Base-by-base conservation (phyloP, 2,329 filamentous ascomycete species). In the Aspergillus sp. region DNA sequence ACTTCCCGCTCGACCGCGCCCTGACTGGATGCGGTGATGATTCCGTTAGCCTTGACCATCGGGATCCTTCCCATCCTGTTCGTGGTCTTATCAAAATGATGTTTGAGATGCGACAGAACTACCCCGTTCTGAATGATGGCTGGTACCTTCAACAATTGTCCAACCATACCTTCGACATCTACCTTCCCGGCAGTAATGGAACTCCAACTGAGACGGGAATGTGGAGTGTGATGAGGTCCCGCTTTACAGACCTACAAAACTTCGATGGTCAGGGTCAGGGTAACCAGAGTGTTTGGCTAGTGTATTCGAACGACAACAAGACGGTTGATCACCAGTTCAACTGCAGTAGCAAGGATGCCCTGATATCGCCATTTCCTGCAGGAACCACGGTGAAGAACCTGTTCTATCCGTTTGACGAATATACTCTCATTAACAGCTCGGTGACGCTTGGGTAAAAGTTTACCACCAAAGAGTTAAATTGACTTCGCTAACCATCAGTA, bases 11-110 rank as follows among this genome's bases (percentile, higher is more conserved):
- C 36, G 81, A 84, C 39, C 78, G 79, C 61, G 81, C 82, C 1
- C 72, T 78, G 1, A 62, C 74, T 32, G 86, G 84, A 6, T 88
- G 86, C 66, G 64, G 82, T 42, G 85, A 88, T 62, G 81, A 83
- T 48, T 70, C 72, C 6, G 82, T 85, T 58, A 82, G 82, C 39
- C 80, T 83, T 38, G 86, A 88, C 64, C 86, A 88, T 67, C 78
- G 86, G 48, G 85, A 88, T 66, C 83, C 86, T 1, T 82, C 85
- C 3, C 81, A 86, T 64, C 84, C 85, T 1, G 74, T 88, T 25
- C 81, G 84, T 47, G 86, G 85, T 63, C 81, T 85, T 49, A 75
- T 86, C 60, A 86, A 85, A 71, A 76, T 81, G 50, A 86, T 87
- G 81, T 86, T 83, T 64, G 79, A 86, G 64, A 78, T 88, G 71